Conservation (phyloP, 1,284 basidiomycete species). For the Heterobasidion annosum region DNA sequence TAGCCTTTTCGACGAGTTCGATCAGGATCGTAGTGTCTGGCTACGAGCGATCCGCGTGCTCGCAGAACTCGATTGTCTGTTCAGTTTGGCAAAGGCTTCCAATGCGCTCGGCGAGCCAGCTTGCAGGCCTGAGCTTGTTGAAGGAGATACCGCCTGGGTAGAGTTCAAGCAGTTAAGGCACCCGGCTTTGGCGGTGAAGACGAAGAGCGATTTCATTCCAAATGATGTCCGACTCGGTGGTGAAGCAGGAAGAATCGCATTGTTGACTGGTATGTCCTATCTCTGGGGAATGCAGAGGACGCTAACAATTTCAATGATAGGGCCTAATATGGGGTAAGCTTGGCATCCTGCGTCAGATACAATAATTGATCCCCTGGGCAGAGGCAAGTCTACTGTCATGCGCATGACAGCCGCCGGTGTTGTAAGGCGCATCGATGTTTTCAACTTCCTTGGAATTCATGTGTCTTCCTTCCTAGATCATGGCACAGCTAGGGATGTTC, state of each 20-base stretch:
- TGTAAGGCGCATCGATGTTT: constrained; percentile 25
- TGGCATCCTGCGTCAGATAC: background rate
- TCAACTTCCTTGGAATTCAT: background rate
- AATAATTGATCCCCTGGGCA: constrained; percentile 16
- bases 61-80: constrained; percentile 88
- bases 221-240: constrained; percentile 89
- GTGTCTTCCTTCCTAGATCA: constrained; percentile 45
- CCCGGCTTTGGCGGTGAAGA: constrained; percentile 65
- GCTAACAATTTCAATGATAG: constrained; percentile 22
- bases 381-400: constrained; percentile 85
- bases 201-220: constrained; percentile 81
- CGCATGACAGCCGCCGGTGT: constrained; percentile 96
- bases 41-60: constrained; percentile 69
- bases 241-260: constrained; percentile 68
- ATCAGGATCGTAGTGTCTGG: constrained; percentile 76
- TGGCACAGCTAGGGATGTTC: constrained; percentile 97
- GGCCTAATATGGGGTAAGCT: constrained; percentile 85
- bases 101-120: constrained; percentile 85
- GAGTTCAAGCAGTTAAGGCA: constrained; percentile 83
- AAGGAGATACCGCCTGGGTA: constrained; percentile 69
- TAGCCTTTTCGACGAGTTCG: constrained; percentile 80
- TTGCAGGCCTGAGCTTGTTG: constrained; percentile 85
- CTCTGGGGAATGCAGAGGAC: too few relatives aligned
- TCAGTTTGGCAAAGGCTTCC: constrained; percentile 89
- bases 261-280: constrained; percentile 70